Percentiles rank a stretch among this genome's conserved stretches.
These are phyloP conservation scores for Xylaria digitata DNA, from an alignment of 2,329 filamentous ascomycete genomes.

Conservation along the genomic window DNA sequence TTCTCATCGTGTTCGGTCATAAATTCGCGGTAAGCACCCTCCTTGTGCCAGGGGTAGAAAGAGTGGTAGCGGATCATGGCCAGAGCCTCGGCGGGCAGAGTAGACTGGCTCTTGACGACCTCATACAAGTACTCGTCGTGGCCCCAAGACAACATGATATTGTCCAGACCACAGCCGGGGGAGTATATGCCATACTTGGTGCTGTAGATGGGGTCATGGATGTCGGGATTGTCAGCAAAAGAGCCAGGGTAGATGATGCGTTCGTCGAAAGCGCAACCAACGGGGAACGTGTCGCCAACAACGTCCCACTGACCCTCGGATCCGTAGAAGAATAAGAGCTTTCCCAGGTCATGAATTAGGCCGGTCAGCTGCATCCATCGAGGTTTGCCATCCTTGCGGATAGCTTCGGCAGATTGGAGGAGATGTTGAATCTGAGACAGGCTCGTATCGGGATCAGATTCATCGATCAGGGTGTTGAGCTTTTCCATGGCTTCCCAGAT, in stretches of 20 bases:
- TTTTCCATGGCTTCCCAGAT: slow-evolving; percentile 95
- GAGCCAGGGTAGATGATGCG: slow-evolving; percentile 84
- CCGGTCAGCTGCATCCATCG: slow-evolving; percentile 85
- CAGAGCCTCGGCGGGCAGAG: slow-evolving; percentile 81
- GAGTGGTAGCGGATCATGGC: slow-evolving; percentile 95
- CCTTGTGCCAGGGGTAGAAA: slow-evolving; percentile 91
- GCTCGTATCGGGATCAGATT: slow-evolving; percentile 88
- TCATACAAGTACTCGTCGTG: slow-evolving; percentile 91
- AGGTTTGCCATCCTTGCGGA: slow-evolving; percentile 84
- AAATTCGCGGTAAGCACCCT: slow-evolving; percentile 81
- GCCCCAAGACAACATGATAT: slow-evolving; percentile 90
- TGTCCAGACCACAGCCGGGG: slow-evolving; percentile 83
- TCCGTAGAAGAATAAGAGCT: slow-evolving; percentile 82
- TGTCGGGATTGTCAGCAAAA: slow-evolving; percentile 82
- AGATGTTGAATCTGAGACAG: slow-evolving; percentile 91
- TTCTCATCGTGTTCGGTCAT: slow-evolving; percentile 85
- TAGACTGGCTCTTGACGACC: slow-evolving; percentile 84
- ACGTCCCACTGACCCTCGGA: slow-evolving; percentile 94
- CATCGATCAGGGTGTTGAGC: slow-evolving; percentile 89
- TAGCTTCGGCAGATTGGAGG: slow-evolving; percentile 88
- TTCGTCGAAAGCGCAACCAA: slow-evolving; percentile 79
- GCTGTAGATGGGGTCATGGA: slow-evolving; percentile 75
- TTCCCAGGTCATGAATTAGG: slow-evolving; percentile 82
- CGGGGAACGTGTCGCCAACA: slow-evolving; percentile 86
- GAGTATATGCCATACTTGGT: slow-evolving; percentile 84